phyloP scores from a whole-genome alignment of 2,329 filamentous ascomycete species.

The Neopestalotiopsis sp. region DNA sequence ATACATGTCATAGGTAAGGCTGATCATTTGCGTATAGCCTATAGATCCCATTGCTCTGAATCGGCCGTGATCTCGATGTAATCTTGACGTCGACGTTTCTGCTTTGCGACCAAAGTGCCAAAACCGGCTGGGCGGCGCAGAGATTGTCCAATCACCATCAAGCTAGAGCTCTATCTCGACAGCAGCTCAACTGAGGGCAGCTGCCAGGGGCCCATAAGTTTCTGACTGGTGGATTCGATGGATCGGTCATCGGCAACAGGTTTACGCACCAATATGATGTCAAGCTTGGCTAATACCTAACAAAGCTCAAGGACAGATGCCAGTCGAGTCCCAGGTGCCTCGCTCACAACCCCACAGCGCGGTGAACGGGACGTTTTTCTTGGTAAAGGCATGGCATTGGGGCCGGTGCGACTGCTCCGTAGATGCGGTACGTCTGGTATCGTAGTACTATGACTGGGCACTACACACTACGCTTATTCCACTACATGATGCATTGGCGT shows the following conservation, averaged over 20 bases:
- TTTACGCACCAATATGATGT: conserved; percentile 16
- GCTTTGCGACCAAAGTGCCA: background rate
- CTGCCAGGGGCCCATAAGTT: background rate
- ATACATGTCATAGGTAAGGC: conserved; percentile 13
- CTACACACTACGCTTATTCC: background rate
- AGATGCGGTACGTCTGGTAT: background rate
- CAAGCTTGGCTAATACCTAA: background rate
- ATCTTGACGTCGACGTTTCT: conserved; percentile 1
- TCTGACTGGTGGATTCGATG: conserved; percentile 6
- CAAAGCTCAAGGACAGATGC: background rate
- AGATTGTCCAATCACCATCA: conserved; percentile 2
- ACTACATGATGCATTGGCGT: background rate
- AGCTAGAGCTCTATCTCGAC: background rate
- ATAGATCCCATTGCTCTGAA: background rate
- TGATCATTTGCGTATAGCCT: conserved; percentile 5
- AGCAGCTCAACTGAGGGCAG: background rate
- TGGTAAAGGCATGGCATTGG: background rate
- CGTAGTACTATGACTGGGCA: too few species aligned
- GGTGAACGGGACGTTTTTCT: background rate
- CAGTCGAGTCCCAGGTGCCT: background rate
- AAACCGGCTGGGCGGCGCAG: background rate
- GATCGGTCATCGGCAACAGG: conserved; percentile 13
- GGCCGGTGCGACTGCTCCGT: background rate
- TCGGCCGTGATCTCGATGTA: conserved; percentile 1
- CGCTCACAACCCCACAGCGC: background rate